Base-by-base conservation (phyloP, 176 grass and related monocot species). In the Hsuehochloa calcarea region DNA sequence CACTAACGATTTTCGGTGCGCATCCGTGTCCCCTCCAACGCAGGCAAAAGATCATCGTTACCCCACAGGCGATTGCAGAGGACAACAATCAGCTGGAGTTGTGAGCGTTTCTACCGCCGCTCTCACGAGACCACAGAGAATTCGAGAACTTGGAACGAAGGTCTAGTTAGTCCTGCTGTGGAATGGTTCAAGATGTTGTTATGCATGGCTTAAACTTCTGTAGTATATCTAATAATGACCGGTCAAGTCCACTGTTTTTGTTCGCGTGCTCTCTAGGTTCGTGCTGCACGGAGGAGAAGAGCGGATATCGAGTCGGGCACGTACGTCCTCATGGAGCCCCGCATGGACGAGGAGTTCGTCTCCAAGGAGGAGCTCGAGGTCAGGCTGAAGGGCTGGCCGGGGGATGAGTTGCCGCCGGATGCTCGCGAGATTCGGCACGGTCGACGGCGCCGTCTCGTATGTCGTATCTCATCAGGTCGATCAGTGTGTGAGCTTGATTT, bases 401-500 rank as follows among this genome's bases (percentile, higher is more conserved):
- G 40, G 46, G 77, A 87, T 26, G 52, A 14, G 26, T 80, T 98
- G 71, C 93, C 92, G 1, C 90, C 86, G 19, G 93, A 98, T 77
- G n/a, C 93, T 98, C 6, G 85, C 96, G 5, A 85, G 12, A 63
- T 94, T 95, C 71, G 78, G 86, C 16, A 75, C 80, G 3, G 78
- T 90, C 3, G 93, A 95, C 67, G 93, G 85, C 70, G 93, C 93
- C 39, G 91, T 98, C 37, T 89, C 91, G 1, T 92, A 98, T 98
- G 27, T 89, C 91, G 1, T 92, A 98, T 81, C 96, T 95, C 8
- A 78, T 98, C 25, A 65, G 88, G 85, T 93, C 91, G 88, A 83
- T 93, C 91, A 1, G 96, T 92, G n/a, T 98, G 96, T 68, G 91
- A 92, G 93, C 93, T 90, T 6, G 91, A 98, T 91, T 90, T 6